Conservation (phyloP, 1,284 basidiomycete genomes). For the Entoloma clypeatum region DNA sequence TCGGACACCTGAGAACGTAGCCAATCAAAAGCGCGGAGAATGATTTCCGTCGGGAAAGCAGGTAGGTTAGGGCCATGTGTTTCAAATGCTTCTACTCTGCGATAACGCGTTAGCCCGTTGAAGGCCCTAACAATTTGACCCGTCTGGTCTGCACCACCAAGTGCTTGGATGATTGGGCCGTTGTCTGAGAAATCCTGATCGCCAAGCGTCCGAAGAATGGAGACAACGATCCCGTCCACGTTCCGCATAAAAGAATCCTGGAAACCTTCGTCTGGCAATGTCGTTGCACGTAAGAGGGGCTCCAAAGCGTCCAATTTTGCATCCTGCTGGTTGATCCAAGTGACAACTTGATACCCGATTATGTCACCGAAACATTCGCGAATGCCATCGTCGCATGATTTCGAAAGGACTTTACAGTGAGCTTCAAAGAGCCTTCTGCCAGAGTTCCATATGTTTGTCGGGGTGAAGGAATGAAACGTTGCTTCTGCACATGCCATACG, state of each 20-base stretch:
- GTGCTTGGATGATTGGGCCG: slow-evolving; percentile 44
- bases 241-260: slow-evolving; percentile 38
- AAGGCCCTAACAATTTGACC: slow-evolving; percentile 42
- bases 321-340: slow-evolving; percentile 36
- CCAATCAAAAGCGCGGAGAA: slow-evolving; percentile 62
- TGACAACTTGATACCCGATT: slow-evolving; percentile 58
- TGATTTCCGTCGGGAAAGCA: slow-evolving; percentile 41
- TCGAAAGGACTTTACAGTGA: slow-evolving; percentile 65
- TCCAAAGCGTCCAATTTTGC: slow-evolving; percentile 30
- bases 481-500: slow-evolving; percentile 57
- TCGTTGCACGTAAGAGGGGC: slow-evolving; percentile 34
- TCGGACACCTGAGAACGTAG: slow-evolving; percentile 37
- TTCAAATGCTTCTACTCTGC: slow-evolving; percentile 42
- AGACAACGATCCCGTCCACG: slow-evolving; percentile 52
- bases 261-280: slow-evolving; percentile 33
- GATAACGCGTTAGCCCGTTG: slow-evolving; percentile 46
- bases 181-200: slow-evolving; percentile 49
- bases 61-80: slow-evolving; percentile 64
- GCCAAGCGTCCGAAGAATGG: slow-evolving; percentile 55
- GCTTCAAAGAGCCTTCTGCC: slow-evolving; percentile 50
- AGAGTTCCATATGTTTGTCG: slow-evolving; percentile 50
- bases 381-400: slow-evolving; percentile 49
- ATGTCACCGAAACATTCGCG: slow-evolving; percentile 69
- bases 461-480: slow-evolving; percentile 60
- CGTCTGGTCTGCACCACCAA: slow-evolving; percentile 34